Evolutionary conservation across 208 protist species (phyloP).

Genomic region (Angomonas ambiguus): DNA sequence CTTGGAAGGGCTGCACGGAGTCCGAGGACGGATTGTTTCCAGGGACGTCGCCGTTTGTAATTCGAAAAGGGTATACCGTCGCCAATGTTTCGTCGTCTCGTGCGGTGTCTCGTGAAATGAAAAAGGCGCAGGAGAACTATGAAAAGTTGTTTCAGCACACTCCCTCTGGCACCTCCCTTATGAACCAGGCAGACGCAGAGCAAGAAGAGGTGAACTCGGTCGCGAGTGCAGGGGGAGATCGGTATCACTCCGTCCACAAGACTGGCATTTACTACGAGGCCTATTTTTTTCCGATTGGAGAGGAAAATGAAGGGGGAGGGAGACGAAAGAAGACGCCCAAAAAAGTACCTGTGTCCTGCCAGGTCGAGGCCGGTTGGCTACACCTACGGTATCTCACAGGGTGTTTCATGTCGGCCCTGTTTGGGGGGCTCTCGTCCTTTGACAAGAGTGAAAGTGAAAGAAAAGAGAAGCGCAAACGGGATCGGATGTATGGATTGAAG

Average conservation of each 20-base stretch:
- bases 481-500: background rate
- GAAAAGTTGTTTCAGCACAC: background rate
- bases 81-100: background rate
- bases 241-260: background rate
- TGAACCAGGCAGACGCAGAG: background rate
- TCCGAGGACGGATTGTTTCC: background rate
- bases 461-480: background rate
- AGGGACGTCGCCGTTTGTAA: too few relatives aligned
- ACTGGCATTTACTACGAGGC: conserved; percentile 16
- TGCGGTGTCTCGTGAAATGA: background rate
- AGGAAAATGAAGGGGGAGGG: conserved; percentile 2
- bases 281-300: conserved; percentile 22
- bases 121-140: background rate
- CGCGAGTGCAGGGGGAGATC: conserved; percentile 1
- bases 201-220: background rate
- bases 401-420: background rate
- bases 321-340: background rate
- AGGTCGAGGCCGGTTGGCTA: background rate
- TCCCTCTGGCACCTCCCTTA: background rate
- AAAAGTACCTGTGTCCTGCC: background rate
- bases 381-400: background rate
- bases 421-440: background rate
- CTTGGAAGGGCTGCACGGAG: background rate
- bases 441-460: background rate
- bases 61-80: background rate